A percentile compares a stretch with the other conserved stretches of the same genome.
Evolutionary conservation across 176 grass and related monocot species (phyloP).

Genomic region (Paspalum vaginatum): DNA sequence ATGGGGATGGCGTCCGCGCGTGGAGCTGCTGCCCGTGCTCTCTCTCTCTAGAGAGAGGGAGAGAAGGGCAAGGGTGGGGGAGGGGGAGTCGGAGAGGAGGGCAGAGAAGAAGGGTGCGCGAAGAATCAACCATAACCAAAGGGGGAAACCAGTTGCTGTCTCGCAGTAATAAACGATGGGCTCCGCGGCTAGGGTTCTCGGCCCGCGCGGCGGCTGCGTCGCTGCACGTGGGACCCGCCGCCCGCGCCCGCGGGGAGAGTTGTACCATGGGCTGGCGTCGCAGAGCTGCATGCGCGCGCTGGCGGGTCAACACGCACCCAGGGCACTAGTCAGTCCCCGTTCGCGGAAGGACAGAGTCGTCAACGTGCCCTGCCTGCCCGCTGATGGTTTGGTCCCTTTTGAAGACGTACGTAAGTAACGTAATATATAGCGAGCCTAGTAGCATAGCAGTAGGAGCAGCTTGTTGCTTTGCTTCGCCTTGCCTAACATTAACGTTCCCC

Average conservation of each 20-base stretch:
- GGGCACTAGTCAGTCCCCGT: no score
- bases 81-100: no score
- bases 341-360: no score
- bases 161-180: slow-evolving; percentile 9
- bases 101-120: background rate
- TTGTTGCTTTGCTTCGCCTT: no score
- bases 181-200: slow-evolving; percentile 38
- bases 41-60: background rate
- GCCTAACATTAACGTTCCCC: no score
- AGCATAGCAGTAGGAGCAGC: no score
- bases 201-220: slow-evolving; percentile 34
- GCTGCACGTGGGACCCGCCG: slow-evolving; percentile 28
- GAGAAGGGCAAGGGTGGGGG: no score
- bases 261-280: background rate
- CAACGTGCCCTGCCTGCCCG: no score
- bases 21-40: background rate
- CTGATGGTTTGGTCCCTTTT: no score
- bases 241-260: no score
- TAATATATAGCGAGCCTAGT: no score
- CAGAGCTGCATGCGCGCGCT: background rate
- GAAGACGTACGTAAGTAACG: no score
- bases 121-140: background rate
- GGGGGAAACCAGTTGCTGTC: slow-evolving; percentile 2
- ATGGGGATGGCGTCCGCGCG: slow-evolving; percentile 6
- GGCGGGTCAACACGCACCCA: slow-evolving; percentile 25